phyloP scores from a whole-genome alignment of 108 stramenopile genomes.

The Phaeodactylum tricornutum region DNA sequence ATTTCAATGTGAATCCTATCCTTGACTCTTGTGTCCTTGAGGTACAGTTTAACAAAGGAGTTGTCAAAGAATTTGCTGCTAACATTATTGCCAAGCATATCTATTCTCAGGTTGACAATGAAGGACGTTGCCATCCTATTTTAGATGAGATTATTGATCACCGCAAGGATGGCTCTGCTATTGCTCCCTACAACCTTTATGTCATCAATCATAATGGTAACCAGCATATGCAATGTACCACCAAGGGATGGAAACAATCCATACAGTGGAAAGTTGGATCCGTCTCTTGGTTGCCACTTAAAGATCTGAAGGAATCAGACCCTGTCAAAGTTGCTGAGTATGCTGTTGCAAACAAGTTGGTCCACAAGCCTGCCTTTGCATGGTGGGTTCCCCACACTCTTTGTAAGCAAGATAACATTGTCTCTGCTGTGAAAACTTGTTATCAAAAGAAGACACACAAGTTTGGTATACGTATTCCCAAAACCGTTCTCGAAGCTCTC shows the following conservation, averaged over 20 bases:
- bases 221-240: slow-evolving; percentile 15
- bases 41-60: slow-evolving; percentile 28
- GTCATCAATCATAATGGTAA: not conserved
- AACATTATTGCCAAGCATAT: slow-evolving; percentile 32
- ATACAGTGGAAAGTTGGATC: slow-evolving; percentile 33
- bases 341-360: slow-evolving; percentile 10
- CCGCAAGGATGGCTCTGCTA: slow-evolving; percentile 1
- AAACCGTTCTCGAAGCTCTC: slow-evolving; percentile 26
- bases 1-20: not conserved
- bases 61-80: slow-evolving; percentile 14
- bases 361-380: slow-evolving; percentile 12
- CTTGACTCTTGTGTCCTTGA: slow-evolving; percentile 16
- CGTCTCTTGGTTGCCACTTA: slow-evolving; percentile 6
- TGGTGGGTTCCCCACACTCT: slow-evolving; percentile 39
- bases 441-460: slow-evolving; percentile 6
- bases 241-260: slow-evolving; percentile 31
- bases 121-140: slow-evolving; percentile 3
- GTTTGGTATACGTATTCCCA: slow-evolving; percentile 9
- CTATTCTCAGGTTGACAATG: slow-evolving; percentile 19
- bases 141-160: slow-evolving; percentile 20
- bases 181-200: not conserved
- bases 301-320: slow-evolving; percentile 16
- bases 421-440: slow-evolving; percentile 6
- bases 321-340: slow-evolving; percentile 21
- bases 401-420: slow-evolving; percentile 14